These are phyloP conservation scores for Recurvomyces mirabilis DNA, from an alignment of 495 filamentous ascomycete genomes.

Conservation along the genomic window DNA sequence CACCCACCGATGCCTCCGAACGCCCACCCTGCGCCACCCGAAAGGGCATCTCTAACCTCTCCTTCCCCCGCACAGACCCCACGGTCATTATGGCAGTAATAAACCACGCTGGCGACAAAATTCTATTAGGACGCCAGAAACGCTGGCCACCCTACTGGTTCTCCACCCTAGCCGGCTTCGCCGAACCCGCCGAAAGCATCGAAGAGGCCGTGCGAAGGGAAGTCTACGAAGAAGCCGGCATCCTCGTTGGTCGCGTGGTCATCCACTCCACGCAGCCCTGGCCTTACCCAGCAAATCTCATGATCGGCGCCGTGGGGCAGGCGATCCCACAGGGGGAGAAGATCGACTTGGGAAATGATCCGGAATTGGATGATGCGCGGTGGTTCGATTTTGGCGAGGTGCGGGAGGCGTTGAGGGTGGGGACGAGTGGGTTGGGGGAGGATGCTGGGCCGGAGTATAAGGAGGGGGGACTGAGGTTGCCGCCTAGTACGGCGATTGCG, in stretches of 20 bases:
- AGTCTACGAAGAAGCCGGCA: slow-evolving; percentile 91
- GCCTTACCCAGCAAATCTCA: slow-evolving; percentile 80
- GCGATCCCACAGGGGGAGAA: slow-evolving; percentile 64
- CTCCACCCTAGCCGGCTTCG: slow-evolving; percentile 83
- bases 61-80: slow-evolving; percentile 89
- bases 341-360: slow-evolving; percentile 75
- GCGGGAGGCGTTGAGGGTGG: slow-evolving; percentile 31
- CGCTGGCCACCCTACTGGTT: slow-evolving; percentile 80
- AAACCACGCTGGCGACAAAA: slow-evolving; percentile 55
- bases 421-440: slow-evolving; percentile 55
- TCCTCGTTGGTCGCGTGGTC: slow-evolving; percentile 72
- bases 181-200: slow-evolving; percentile 86
- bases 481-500: slow-evolving; percentile 38
- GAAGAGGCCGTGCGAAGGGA: slow-evolving; percentile 92
- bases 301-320: slow-evolving; percentile 91
- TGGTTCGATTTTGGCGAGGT: slow-evolving; percentile 68
- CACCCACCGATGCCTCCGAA: slow-evolving; percentile 21
- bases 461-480: slow-evolving; percentile 39
- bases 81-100: slow-evolving; percentile 92
- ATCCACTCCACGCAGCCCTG: slow-evolving; percentile 90
- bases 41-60: slow-evolving; percentile 65
- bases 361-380: slow-evolving; percentile 77
- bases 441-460: slow-evolving; percentile 53
- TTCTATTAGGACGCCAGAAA: slow-evolving; percentile 77
- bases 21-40: slow-evolving; percentile 66